These are phyloP conservation scores for Murraya paniculata DNA, from an alignment of 345 rosid genomes.

Conservation along the genomic window DNA sequence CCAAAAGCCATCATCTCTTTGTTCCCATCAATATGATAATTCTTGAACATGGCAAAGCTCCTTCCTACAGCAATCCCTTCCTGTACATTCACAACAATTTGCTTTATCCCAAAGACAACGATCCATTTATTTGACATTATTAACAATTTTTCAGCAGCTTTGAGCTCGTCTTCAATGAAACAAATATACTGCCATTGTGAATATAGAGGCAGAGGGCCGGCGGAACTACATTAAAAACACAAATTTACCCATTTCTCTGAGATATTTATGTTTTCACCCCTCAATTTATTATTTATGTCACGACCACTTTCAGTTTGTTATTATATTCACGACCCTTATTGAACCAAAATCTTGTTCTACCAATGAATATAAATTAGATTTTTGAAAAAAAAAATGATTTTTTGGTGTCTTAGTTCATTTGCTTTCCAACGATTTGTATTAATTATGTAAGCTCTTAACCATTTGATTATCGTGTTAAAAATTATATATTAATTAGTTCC, in stretches of 20 bases:
- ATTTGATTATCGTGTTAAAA: neutral
- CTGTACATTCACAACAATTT: conserved; percentile 27
- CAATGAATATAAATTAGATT: too few species aligned
- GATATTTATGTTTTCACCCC: too few species aligned
- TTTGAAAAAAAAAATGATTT: too few species aligned
- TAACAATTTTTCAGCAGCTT: neutral
- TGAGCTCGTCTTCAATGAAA: neutral
- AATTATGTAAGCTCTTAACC: neutral
- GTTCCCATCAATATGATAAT: conserved; percentile 86
- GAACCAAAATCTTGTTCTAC: too few species aligned
- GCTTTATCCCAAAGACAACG: neutral
- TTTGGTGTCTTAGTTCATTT: too few species aligned
- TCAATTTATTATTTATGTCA: too few species aligned
- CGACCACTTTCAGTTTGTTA: too few species aligned
- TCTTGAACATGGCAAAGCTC: conserved; percentile 88
- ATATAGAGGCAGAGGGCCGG: too few species aligned
- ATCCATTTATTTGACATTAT: neutral
- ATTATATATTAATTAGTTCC: neutral
- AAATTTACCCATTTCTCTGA: too few species aligned
- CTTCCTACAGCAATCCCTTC: conserved; percentile 97
- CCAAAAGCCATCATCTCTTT: conserved; percentile 96
- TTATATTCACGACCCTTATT: too few species aligned
- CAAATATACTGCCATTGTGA: too few species aligned
- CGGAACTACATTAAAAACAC: too few species aligned
- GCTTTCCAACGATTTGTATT: neutral